A percentile compares a stretch with the other conserved stretches of the same genome.
phyloP scores from a whole-genome alignment of 805 yeast genomes.

The Ogataea haglerorum region DNA sequence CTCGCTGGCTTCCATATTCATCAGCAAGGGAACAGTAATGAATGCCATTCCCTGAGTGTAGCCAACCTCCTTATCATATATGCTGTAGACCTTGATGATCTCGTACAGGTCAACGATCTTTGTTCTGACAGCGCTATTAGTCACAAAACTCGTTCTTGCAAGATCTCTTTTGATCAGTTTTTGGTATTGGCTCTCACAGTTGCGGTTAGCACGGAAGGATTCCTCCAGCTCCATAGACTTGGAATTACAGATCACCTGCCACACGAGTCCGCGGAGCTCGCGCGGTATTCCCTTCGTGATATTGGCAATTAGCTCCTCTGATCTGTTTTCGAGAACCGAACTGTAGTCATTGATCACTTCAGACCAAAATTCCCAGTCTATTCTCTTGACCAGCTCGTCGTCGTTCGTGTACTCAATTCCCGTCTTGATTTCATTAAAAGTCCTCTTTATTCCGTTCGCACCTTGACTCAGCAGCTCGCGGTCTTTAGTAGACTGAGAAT shows the following conservation, averaged over 20 bases:
- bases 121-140: slow-evolving; percentile 49
- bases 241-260: slow-evolving; percentile 86
- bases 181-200: slow-evolving; percentile 58
- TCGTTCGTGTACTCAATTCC: slow-evolving; percentile 41
- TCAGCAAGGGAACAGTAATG: slow-evolving; percentile 75
- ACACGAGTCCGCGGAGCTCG: slow-evolving; percentile 81
- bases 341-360: slow-evolving; percentile 73
- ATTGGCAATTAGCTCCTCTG: slow-evolving; percentile 55
- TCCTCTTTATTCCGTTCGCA: slow-evolving; percentile 39
- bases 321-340: slow-evolving; percentile 57
- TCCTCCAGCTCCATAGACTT: slow-evolving; percentile 64
- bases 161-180: slow-evolving; percentile 78
- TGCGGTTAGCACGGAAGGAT: slow-evolving; percentile 47
- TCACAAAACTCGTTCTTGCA: slow-evolving; percentile 79
- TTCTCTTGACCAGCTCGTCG: slow-evolving; percentile 33
- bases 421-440: slow-evolving; percentile 45
- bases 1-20: slow-evolving; percentile 80
- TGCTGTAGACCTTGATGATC: slow-evolving; percentile 78
- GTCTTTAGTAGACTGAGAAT: slow-evolving; percentile 46
- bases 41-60: slow-evolving; percentile 99
- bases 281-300: slow-evolving; percentile 78
- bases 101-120: slow-evolving; percentile 64
- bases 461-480: slow-evolving; percentile 51
- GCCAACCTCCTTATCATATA: slow-evolving; percentile 90
- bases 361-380: slow-evolving; percentile 90